Conservation (phyloP, 495 filamentous ascomycete genomes). For the Hypoxylon fuscum region DNA sequence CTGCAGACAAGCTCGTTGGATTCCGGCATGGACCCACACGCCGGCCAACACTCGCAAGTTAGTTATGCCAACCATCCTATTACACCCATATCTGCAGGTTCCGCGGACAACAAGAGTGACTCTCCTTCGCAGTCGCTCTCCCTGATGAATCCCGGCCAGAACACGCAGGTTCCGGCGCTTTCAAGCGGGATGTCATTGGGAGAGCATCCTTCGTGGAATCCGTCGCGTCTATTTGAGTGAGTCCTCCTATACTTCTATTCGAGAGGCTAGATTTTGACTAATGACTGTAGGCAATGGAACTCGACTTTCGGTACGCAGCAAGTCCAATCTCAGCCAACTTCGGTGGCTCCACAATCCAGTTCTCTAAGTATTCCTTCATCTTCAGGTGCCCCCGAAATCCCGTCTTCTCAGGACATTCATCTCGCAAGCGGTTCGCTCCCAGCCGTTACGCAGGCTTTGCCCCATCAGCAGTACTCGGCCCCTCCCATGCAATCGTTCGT, state of each 20-base stretch:
- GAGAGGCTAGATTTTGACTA: slow-evolving; percentile 25
- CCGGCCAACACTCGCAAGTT: slow-evolving; percentile 70
- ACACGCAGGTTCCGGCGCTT: slow-evolving; percentile 53
- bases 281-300: slow-evolving; percentile 81
- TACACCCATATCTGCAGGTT: slow-evolving; percentile 80
- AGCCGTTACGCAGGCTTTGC: slow-evolving; percentile 61
- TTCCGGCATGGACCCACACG: slow-evolving; percentile 54
- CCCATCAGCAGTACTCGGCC: slow-evolving; percentile 63
- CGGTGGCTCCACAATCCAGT: slow-evolving; percentile 50
- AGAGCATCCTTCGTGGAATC: slow-evolving; percentile 86
- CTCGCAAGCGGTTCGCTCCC: slow-evolving; percentile 60
- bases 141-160: slow-evolving; percentile 73
- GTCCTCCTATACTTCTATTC: slow-evolving; percentile 42
- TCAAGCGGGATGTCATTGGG: slow-evolving; percentile 65
- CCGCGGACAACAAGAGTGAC: slow-evolving; percentile 80
- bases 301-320: slow-evolving; percentile 82
- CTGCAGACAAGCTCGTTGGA: slow-evolving; percentile 53
- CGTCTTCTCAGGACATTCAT: slow-evolving; percentile 61
- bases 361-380: slow-evolving; percentile 54
- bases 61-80: slow-evolving; percentile 80
- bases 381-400: slow-evolving; percentile 60
- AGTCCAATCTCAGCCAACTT: slow-evolving; percentile 52
- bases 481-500: slow-evolving; percentile 72
- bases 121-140: slow-evolving; percentile 81
- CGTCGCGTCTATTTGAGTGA: slow-evolving; percentile 92